Base-by-base conservation (phyloP, 164 flowering plant species). In the Piper betle region DNA sequence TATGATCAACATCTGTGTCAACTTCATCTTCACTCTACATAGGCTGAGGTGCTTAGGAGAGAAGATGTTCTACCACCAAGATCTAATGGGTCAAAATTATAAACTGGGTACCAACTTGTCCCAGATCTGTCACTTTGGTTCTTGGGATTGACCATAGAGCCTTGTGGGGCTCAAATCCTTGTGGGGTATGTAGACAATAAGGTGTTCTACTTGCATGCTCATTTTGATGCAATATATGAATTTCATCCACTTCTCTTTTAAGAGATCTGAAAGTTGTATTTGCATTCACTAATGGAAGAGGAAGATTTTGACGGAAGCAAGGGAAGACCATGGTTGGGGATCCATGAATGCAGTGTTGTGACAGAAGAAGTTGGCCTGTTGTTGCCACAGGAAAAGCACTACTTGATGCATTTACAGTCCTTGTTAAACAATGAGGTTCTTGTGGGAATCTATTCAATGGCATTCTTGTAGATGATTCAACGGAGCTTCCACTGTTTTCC, bases 261-360 rank as follows among this genome's bases (percentile, higher is more conserved):
- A 52, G 19, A 74, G 76, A 39, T 74, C 74, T 56, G 75, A 69
- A 40, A 73, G 65, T 42, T 68, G 61, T 62, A 61, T 74, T 43
- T 81, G 68, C 77, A 67, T 76, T 79, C 39, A 68, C 64, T 12
- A 73, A 58, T 59, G 75, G 71, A 61, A 78, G 76, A 46, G 61
- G 54, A 15, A 62, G 39, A 41, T 48, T 73, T 8, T 70, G 55
- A 52, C 57, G 69, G 18, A 20, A 69, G 52, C 9, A 69, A 55
- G 52, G 73, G 55, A 57, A 65, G 60, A 46, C 3, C 16, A 64
- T 40, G 57, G 48, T 57, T 46, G 63, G 42, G 50, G 73, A 54
- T 55, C 60, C 73, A 46, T 66, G 74, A 25, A 43, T 57, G 18
- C 57, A 48, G 42, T 53, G 48, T 59, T 67, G 76, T 39, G 81